These are phyloP conservation scores for Drosera capensis DNA, from an alignment of 148 eudicot species.

Conservation along the genomic window DNA sequence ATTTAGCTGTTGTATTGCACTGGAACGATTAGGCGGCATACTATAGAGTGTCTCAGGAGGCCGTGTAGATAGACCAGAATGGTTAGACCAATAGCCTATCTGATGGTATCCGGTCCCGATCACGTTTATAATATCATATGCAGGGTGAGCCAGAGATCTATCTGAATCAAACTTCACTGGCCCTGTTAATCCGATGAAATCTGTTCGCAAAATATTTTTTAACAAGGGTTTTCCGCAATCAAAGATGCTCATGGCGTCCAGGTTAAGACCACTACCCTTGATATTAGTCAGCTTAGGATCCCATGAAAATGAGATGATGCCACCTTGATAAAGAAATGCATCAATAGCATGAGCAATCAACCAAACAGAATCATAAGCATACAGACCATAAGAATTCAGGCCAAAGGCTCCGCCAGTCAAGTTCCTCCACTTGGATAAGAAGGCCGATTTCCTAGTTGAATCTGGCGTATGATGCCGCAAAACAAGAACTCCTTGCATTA, in stretches of 20 bases:
- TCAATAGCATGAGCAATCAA: conserved; percentile 37
- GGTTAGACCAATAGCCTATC: conserved; percentile 69
- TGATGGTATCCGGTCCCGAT: conserved; percentile 34
- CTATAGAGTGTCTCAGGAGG: conserved; percentile 38
- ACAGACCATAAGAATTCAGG: conserved; percentile 34
- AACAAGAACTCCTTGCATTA: conserved; percentile 20
- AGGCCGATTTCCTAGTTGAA: conserved; percentile 13
- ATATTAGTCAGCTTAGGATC: conserved; percentile 16
- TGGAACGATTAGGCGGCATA: conserved; percentile 23
- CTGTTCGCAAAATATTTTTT: conserved; percentile 18
- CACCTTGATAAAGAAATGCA: conserved; percentile 24
- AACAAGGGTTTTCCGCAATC: conserved; percentile 42
- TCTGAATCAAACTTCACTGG: conserved; percentile 24
- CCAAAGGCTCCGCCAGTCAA: conserved; percentile 26
- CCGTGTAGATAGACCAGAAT: conserved; percentile 37
- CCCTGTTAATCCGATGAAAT: conserved; percentile 53
- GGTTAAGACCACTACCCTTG: conserved; percentile 19
- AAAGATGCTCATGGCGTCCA: conserved; percentile 46
- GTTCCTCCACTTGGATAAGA: conserved; percentile 11
- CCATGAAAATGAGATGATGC: conserved; percentile 33
- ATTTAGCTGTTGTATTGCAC: conserved; percentile 19
- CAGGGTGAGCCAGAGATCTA: conserved; percentile 26
- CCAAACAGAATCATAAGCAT: conserved; percentile 70
- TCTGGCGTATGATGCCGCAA: conserved; percentile 23
- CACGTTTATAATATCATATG: conserved; percentile 58